These are phyloP conservation scores for Solanum appendiculatum DNA, from an alignment of 257 asterid genomes.

Conservation along the genomic window DNA sequence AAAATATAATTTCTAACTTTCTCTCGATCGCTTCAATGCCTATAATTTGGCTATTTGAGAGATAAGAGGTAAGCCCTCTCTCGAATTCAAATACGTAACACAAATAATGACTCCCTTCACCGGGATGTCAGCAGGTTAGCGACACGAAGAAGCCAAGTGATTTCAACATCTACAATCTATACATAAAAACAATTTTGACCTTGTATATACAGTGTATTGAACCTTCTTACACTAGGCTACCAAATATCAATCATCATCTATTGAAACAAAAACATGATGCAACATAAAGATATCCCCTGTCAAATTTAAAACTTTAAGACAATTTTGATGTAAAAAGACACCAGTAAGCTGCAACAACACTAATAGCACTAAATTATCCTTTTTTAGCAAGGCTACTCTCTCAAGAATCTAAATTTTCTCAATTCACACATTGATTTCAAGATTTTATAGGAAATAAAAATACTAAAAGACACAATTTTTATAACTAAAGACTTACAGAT, in stretches of 20 bases:
- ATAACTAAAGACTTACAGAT: conserved; percentile 10
- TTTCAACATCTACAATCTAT: not conserved
- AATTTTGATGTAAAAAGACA: not conserved
- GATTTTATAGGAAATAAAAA: not conserved
- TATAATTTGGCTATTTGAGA: not conserved
- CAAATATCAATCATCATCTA: not conserved
- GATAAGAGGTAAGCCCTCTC: not conserved
- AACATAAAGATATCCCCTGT: not conserved
- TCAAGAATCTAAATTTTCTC: not conserved
- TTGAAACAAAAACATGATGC: not conserved
- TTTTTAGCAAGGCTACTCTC: not conserved
- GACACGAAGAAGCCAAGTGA: not conserved
- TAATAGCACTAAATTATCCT: not conserved
- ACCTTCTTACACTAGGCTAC: not conserved
- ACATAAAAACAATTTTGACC: too few species aligned
- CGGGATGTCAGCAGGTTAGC: not conserved
- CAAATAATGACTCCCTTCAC: not conserved
- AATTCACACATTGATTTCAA: not conserved
- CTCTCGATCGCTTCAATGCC: not conserved
- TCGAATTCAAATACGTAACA: not conserved
- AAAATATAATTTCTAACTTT: not conserved
- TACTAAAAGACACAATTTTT: not conserved
- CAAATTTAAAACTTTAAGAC: not conserved
- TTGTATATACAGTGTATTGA: not conserved
- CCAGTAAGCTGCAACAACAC: not conserved